Conservation (phyloP, 2,329 filamentous ascomycete species). For the Pseudogymnoascus sp. region DNA sequence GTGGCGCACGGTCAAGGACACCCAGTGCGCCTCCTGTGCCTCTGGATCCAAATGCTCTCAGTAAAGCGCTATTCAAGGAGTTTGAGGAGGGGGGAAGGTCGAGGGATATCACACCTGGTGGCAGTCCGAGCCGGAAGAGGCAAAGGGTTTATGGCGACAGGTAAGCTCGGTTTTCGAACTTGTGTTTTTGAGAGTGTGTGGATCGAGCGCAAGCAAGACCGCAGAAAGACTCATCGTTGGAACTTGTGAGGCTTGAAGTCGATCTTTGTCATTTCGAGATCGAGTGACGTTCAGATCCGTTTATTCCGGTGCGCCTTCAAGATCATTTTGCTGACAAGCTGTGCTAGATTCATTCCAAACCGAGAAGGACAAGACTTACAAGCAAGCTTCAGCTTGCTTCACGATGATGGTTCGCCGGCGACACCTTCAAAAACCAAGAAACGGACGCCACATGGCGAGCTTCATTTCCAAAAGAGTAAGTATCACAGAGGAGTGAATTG, state of each 20-base stretch:
- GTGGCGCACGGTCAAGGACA: background rate
- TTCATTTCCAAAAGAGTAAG: constrained; percentile 89
- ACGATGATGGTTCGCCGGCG: constrained; percentile 87
- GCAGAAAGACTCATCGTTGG: background rate
- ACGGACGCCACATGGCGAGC: constrained; percentile 77
- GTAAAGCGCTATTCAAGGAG: constrained; percentile 50
- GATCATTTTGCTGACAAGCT: constrained; percentile 19
- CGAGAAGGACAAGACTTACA: constrained; percentile 87
- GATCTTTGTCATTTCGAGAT: background rate
- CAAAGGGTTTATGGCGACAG: constrained; percentile 58
- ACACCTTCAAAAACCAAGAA: constrained; percentile 81
- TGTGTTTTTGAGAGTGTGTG: background rate
- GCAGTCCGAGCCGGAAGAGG: constrained; percentile 61
- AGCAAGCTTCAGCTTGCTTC: constrained; percentile 83
- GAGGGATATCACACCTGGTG: constrained; percentile 53
- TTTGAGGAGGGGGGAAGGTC: constrained; percentile 52
- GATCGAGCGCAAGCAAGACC: background rate
- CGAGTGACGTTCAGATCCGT: background rate
- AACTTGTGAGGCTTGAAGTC: background rate
- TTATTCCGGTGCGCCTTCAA: background rate
- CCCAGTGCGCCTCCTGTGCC: background rate
- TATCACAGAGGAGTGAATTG: constrained; percentile 21
- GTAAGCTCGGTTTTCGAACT: constrained; percentile 22
- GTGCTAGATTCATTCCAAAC: constrained; percentile 81
- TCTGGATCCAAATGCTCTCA: constrained; percentile 48